Conservation (phyloP, 768 basidiomycete species). For the Suillus weaverae region DNA sequence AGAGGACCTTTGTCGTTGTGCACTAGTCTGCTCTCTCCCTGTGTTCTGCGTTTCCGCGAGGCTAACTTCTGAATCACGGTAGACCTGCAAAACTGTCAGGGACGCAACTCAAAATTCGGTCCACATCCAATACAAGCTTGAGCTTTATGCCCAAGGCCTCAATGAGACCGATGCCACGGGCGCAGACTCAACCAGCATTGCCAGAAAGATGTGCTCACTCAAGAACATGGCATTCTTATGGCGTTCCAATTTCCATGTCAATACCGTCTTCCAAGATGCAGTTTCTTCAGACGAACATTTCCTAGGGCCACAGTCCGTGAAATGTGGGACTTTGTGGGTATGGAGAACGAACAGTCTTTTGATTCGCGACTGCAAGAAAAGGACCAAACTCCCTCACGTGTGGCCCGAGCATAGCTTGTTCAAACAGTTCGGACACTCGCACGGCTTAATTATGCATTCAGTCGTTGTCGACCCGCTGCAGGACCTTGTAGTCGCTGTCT, state of each 20-base stretch:
- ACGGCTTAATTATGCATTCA: background rate
- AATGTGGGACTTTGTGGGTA: conserved; percentile 2
- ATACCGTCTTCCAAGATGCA: background rate
- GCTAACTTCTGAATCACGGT: background rate
- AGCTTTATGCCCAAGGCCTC: background rate
- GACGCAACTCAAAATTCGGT: background rate
- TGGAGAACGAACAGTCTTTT: background rate
- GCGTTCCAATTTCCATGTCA: background rate
- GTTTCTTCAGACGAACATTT: background rate
- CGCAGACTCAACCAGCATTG: background rate
- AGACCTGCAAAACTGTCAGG: background rate
- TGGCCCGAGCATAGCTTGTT: background rate
- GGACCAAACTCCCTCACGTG: background rate
- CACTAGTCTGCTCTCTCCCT: background rate
- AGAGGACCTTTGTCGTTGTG: background rate
- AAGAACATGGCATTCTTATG: background rate
- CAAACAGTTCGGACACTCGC: background rate
- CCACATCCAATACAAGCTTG: background rate
- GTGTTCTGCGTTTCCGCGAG: background rate
- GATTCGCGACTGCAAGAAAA: background rate
- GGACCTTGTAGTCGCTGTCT: background rate
- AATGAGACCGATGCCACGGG: too few species aligned
- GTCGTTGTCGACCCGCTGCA: background rate
- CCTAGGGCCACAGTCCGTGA: background rate
- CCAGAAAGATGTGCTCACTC: background rate